Evolutionary conservation across 1,139 yeast genomes (phyloP), one percentile per base, ranked within the genome.

Genomic region (Kurtzmaniella quercitrusa): DNA sequence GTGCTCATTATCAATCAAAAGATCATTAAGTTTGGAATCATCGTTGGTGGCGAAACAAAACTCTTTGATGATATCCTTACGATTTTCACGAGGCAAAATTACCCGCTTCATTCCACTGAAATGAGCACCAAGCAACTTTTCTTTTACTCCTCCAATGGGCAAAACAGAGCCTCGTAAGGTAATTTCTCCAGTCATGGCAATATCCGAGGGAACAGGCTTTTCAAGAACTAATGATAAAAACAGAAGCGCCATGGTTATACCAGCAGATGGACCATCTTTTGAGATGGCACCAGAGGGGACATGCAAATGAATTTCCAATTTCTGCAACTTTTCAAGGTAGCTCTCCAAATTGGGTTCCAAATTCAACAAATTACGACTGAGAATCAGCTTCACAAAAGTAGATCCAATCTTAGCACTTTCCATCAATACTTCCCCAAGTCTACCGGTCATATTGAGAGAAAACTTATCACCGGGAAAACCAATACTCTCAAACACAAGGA

Each of bases 151-250:
- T 5, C 97, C 97, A 51, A 89, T 89, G 3, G 95, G 95, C 42
- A 89, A 68, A 0, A 89, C 87, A 54, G 85, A 78, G 2, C 97
- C 96, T 32, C 96, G 72, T 19, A 89, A 71, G 0, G 96, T 88
- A 50, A 89, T 83, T 58, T 89, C 97, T 3, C 97, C 97, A 0
- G 97, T 89, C 96, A 89, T 87, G 45, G 97, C 96, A 45, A 88
- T 66, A 43, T 77, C 73, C 12, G 76, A 63, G 5, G 86, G 82
- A 11, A 88, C 85, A 0, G 89, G 83, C 47, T 73, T 76, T 47
- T 82, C 76, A 42, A 88, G 61, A 3, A 89, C 74, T 45, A 87
- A 68, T 0, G 96, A 88, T 38, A 89, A 65, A 43, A 89, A 69
- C 58, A 89, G 86, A 40, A 88, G 64, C 0, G 96, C 85, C 81